phyloP scores from a whole-genome alignment of 2,329 filamentous ascomycete genomes.

The Dothideomycetes sp. region DNA sequence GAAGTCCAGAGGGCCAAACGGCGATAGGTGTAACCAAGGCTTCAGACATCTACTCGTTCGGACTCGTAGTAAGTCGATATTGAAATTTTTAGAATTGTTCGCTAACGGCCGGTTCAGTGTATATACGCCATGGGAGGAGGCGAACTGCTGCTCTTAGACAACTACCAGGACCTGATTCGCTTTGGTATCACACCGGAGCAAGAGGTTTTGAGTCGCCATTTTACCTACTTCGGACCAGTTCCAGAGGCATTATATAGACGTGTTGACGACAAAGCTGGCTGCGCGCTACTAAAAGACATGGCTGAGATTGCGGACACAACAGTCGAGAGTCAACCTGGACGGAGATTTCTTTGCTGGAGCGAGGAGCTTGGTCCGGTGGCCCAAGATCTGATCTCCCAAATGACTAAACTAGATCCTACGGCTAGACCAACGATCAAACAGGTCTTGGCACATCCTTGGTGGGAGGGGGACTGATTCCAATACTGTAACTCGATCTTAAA shows the following conservation, averaged over 20 bases:
- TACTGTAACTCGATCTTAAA: too few species aligned
- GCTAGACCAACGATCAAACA: conserved; percentile 27
- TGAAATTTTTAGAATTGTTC: too few species aligned
- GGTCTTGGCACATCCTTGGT: conserved; percentile 27
- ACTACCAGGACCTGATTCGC: neutral
- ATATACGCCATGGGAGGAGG: neutral
- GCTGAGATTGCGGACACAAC: conserved; percentile 21
- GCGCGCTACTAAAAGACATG: conserved; percentile 20
- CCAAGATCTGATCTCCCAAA: conserved; percentile 28
- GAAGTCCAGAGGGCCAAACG: conserved; percentile 32
- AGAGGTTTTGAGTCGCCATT: conserved; percentile 22
- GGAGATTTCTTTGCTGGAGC: conserved; percentile 25
- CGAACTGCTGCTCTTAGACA: neutral
- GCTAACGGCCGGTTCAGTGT: too few species aligned
- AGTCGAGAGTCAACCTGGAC: conserved; percentile 23
- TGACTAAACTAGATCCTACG: conserved; percentile 27
- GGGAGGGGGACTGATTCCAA: too few species aligned
- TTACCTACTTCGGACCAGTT: conserved; percentile 28
- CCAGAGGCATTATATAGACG: conserved; percentile 24
- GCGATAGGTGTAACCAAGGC: conserved; percentile 27
- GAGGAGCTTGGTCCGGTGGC: conserved; percentile 22
- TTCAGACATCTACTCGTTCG: conserved; percentile 16
- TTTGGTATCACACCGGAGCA: neutral
- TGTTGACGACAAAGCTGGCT: conserved; percentile 24
- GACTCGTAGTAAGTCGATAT: neutral